Evolutionary conservation across 164 flowering plant species (phyloP).

Genomic region (Santalum album): DNA sequence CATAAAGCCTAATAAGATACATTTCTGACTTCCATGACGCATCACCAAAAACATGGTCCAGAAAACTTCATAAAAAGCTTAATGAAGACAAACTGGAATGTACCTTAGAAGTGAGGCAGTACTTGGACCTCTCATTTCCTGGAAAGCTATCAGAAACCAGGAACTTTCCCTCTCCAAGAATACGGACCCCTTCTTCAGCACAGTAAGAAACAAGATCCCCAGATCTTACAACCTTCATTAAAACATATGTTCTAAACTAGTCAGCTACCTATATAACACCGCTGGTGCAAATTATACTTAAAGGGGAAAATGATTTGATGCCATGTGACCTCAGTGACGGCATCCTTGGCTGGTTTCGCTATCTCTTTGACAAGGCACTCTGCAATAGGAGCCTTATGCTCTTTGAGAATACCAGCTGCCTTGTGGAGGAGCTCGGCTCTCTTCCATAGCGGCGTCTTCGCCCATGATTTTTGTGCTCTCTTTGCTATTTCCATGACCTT

Average conservation of each 20-base stretch:
- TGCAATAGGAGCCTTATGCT: constrained; percentile 82
- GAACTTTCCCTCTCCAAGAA: constrained; percentile 82
- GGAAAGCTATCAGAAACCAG: constrained; percentile 96
- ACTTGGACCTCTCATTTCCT: constrained; percentile 92
- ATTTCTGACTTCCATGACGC: too few relatives aligned
- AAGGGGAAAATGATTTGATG: too few relatives aligned
- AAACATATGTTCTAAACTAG: background rate
- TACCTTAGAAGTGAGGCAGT: constrained; percentile 95
- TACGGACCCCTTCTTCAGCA: constrained; percentile 97
- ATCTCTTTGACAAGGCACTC: constrained; percentile 92
- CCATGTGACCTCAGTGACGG: constrained; percentile 79
- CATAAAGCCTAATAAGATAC: too few relatives aligned
- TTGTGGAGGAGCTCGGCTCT: constrained; percentile 97
- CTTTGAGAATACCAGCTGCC: constrained; percentile 89
- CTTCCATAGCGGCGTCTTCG: constrained; percentile 94
- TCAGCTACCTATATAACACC: background rate
- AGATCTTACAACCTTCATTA: constrained; percentile 83
- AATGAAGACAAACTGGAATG: background rate
- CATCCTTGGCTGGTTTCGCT: constrained; percentile 96
- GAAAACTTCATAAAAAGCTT: too few relatives aligned
- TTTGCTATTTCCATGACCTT: constrained; percentile 80
- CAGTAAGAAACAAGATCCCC: constrained; percentile 87
- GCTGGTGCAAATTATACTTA: too few relatives aligned
- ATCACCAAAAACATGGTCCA: too few relatives aligned
- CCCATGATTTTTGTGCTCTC: constrained; percentile 83